Evolutionary conservation across 2,329 filamentous ascomycete genomes (phyloP), one percentile per base, ranked within the genome.

Genomic region (Aspergillus hortae): DNA sequence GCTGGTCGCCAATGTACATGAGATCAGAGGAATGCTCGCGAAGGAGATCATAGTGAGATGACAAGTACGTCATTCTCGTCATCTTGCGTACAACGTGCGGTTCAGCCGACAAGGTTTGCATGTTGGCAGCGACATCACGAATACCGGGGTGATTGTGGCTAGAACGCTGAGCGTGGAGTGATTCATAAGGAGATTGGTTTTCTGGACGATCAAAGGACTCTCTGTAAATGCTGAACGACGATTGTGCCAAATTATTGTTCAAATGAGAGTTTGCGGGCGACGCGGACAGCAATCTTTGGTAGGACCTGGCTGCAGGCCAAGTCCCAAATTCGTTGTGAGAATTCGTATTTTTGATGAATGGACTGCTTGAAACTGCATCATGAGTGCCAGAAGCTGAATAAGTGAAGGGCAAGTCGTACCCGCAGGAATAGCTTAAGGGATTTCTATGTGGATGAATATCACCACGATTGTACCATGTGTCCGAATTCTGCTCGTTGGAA

Each of bases 391-490:
- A 35, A 14, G 38, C 38, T 32, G 51, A 42, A 30, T 50, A 46
- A 7, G 35, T 6, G 48, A 19, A 42, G 49, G 46, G 12, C 19
- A 21, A 14, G 44, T 47, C 50, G 27, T 53, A 46, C 19, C 19
- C 44, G 2, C n/a, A 48, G 30, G 53, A 46, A 36, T 61, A 58
- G 41, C 49, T 61, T 14, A 63, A 42, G 12, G 60, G 60, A 32
- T 63, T 64, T 33, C 54, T 35, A n/a, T 42, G 45, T 9, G 35
- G 44, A 12, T 47, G 48, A 42, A 44, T 48, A 3, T 55, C 41
- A 17, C 36, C 43, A 19, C 45, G 44, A 15, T 30, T 49, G 12
- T 50, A 45, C 56, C 56, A 58, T 30, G 35, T 33, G 12, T 51
- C 48, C 33, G 23, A 42, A 44, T 15, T 6, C n/a, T 43, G 21